phyloP scores from a whole-genome alignment of 805 yeast species.

The Dipodascus albidus region DNA sequence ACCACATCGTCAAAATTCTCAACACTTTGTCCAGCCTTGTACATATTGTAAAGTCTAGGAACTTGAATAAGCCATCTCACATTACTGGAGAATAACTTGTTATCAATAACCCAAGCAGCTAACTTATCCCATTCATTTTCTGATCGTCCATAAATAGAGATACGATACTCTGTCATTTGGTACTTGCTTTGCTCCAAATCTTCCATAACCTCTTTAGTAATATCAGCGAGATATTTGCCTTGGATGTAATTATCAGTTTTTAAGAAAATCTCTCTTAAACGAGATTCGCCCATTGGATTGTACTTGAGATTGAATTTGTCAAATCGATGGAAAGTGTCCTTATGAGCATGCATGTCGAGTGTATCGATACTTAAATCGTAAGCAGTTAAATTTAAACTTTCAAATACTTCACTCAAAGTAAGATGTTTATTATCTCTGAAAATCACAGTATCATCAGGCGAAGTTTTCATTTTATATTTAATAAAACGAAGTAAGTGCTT shows the following conservation, averaged over 20 bases:
- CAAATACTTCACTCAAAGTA: conserved; percentile 80
- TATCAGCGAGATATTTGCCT: conserved; percentile 85
- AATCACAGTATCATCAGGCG: conserved; percentile 82
- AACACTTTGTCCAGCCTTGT: conserved; percentile 66
- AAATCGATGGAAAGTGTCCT: conserved; percentile 94
- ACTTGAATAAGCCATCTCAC: conserved; percentile 96
- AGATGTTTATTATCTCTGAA: conserved; percentile 84
- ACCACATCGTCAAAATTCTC: conserved; percentile 64
- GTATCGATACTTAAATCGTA: conserved; percentile 95
- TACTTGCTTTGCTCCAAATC: conserved; percentile 93
- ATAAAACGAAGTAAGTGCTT: conserved; percentile 90
- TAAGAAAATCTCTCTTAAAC: conserved; percentile 88
- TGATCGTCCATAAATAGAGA: conserved; percentile 86
- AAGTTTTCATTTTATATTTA: conserved; percentile 82
- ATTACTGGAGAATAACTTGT: conserved; percentile 81
- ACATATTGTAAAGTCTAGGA: conserved; percentile 86
- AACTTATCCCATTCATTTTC: conserved; percentile 89
- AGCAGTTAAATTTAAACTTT: conserved; percentile 82
- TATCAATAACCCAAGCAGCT: conserved; percentile 91
- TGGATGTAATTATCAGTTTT: conserved; percentile 89
- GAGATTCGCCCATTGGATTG: conserved; percentile 96
- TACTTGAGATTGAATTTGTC: conserved; percentile 95
- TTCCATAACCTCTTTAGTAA: conserved; percentile 85
- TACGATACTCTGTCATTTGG: conserved; percentile 95
- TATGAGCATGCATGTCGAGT: conserved; percentile 98